Evolutionary conservation across 345 rosid species (phyloP).

Genomic region (Mallotus nudiflorus): DNA sequence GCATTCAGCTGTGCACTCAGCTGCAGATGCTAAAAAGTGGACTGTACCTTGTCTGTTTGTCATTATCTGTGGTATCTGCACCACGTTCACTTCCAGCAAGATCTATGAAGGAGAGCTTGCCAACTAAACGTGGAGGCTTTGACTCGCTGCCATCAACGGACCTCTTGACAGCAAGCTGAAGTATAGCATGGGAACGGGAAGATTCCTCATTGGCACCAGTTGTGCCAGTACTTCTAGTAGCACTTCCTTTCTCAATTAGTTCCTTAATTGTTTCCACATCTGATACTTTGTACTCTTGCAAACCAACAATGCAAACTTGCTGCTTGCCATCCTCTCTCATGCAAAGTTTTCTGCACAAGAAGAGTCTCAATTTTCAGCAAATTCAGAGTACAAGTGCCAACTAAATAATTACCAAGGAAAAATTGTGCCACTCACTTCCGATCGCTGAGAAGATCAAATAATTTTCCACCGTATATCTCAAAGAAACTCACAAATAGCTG

Average conservation of each 20-base stretch:
- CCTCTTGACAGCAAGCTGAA: slow-evolving; percentile 91
- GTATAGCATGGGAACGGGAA: slow-evolving; percentile 97
- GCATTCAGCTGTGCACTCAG: background rate
- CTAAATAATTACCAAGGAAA: slow-evolving; percentile 8
- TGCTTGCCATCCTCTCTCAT: slow-evolving; percentile 99
- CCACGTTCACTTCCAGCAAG: slow-evolving; percentile 99
- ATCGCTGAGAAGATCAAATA: slow-evolving; percentile 87
- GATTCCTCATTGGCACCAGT: slow-evolving; percentile 99
- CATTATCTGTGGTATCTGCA: slow-evolving; percentile 98
- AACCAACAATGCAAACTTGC: slow-evolving; percentile 96
- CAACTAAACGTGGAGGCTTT: slow-evolving; percentile 88
- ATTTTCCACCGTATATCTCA: slow-evolving; percentile 95
- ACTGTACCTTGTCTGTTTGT: slow-evolving; percentile 87
- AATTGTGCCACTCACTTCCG: slow-evolving; percentile 67
- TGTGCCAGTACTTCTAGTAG: slow-evolving; percentile 91
- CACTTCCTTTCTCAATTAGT: slow-evolving; percentile 91
- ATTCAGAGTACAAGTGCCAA: slow-evolving; percentile 3
- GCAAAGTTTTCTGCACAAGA: slow-evolving; percentile 66
- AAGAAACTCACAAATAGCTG: slow-evolving; percentile 92
- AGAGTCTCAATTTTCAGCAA: slow-evolving; percentile 19
- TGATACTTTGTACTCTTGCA: slow-evolving; percentile 91
- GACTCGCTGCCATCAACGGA: slow-evolving; percentile 76
- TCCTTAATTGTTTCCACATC: slow-evolving; percentile 93
- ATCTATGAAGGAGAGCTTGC: slow-evolving; percentile 96
- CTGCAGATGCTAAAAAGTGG: background rate